Percentiles rank a stretch among this genome's conserved stretches.
Conservation (phyloP, 1,139 yeast genomes). For the Lodderomyces orthopsilosis region DNA sequence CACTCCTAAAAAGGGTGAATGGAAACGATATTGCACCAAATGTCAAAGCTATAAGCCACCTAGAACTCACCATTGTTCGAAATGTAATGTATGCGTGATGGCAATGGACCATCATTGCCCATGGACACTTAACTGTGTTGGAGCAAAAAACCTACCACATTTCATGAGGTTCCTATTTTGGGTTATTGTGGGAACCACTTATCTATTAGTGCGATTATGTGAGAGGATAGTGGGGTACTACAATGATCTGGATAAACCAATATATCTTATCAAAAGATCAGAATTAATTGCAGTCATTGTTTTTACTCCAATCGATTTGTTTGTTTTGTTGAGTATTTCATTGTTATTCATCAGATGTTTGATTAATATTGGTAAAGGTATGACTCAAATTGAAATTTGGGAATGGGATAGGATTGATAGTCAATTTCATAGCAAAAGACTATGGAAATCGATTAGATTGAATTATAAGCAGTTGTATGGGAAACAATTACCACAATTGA, state of each 20-base stretch:
- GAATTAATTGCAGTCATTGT: constrained; percentile 59
- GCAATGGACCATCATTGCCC: constrained; percentile 95
- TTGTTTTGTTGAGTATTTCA: constrained; percentile 58
- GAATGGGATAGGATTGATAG: constrained; percentile 78
- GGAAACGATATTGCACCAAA: constrained; percentile 49
- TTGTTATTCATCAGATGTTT: constrained; percentile 63
- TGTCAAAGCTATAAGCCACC: constrained; percentile 93
- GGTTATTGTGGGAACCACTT: constrained; percentile 58
- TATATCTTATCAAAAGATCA: constrained; percentile 51
- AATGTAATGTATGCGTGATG: constrained; percentile 67
- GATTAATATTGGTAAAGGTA: constrained; percentile 59
- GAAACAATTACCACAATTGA: constrained; percentile 42
- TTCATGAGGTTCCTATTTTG: constrained; percentile 74
- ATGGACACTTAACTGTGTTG: constrained; percentile 91
- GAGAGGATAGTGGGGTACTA: constrained; percentile 47
- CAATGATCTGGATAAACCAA: constrained; percentile 53
- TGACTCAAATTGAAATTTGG: constrained; percentile 92
- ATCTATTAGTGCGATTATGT: constrained; percentile 43
- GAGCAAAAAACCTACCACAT: constrained; percentile 76
- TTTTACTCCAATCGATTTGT: constrained; percentile 52
- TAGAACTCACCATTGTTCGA: constrained; percentile 85
- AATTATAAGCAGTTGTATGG: constrained; percentile 47
- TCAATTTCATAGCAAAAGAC: constrained; percentile 52
- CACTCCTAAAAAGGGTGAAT: constrained; percentile 27
- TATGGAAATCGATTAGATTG: constrained; percentile 50